Evolutionary conservation across 768 basidiomycete species (phyloP), one percentile per base, ranked within the genome.

Genomic region (Xanthoconium stramineum): DNA sequence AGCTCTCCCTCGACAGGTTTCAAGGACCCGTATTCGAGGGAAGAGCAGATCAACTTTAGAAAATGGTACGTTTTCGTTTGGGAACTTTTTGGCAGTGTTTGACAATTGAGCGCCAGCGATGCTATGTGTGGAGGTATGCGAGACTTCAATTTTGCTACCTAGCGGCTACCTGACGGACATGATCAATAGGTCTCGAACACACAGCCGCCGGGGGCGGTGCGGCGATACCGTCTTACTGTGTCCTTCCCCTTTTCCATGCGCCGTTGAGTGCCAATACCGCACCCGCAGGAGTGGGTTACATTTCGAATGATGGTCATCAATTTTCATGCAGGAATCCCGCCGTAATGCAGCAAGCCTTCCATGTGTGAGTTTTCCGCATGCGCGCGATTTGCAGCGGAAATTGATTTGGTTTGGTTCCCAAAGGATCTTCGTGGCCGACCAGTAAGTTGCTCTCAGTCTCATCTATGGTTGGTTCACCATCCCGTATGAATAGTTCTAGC

Each of bases 21-120:
- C 72, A 83, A 78, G 73, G 83, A 86, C 63, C 84, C 84, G 0
- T 85, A 86, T 56, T 77, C 82, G 20, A 74, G 74, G n/a, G 82
- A 83, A 39, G 82, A 85, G 48, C 80, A 80, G 60, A 50, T 72
- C 1, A 76, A 77, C 46, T 86, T 84, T 62, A 68, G 71, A 0
- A 79, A 80, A 65, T 85, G 84, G 81, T 81, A 61, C 44, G 76
- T 65, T 56, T 39, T 4, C 9, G 0, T 24, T 37, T n/a, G 3
- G 1, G 1, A 6, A 29, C 39, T 19, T 32, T 35, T 43, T 48
- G 8, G 24, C 10, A 3, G 19, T n/a, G 39, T 49, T 24, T 6
- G 6, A 45, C 0, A 5, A 11, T 38, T 53, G 43, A 58, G 19
- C 7, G 43, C 32, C 14, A 82, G 81, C 55, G 81, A 83, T 59